Percentiles rank a stretch among this genome's conserved stretches.
Evolutionary conservation across 2,329 filamentous ascomycete genomes (phyloP).

Genomic region (Cryphonectria parasitica): DNA sequence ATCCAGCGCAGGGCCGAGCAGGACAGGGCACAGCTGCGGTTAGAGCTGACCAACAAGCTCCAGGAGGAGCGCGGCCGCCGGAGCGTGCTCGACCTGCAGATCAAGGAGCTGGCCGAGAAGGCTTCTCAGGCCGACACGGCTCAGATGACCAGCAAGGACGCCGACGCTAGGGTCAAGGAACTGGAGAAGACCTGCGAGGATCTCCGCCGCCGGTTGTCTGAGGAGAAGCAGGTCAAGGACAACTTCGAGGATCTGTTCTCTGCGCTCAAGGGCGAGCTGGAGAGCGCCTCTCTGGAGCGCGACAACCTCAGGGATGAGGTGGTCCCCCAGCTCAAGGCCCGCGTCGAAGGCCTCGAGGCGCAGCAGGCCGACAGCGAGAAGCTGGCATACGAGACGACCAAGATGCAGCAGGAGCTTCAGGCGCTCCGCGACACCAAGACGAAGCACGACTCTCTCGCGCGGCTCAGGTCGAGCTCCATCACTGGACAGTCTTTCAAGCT

Average conservation of each 20-base stretch:
- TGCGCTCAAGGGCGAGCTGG: constrained; percentile 80
- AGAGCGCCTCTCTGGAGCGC: constrained; percentile 81
- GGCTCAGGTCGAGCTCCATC: constrained; percentile 47
- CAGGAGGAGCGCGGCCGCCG: constrained; percentile 83
- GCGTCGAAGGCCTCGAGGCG: constrained; percentile 76
- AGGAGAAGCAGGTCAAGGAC: constrained; percentile 85
- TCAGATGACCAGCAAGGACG: constrained; percentile 60
- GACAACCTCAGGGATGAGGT: constrained; percentile 91
- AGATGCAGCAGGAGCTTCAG: constrained; percentile 85
- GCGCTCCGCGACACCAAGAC: constrained; percentile 59
- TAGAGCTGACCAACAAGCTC: constrained; percentile 83
- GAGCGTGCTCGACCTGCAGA: constrained; percentile 78
- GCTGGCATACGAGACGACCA: constrained; percentile 77
- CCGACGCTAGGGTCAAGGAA: constrained; percentile 69
- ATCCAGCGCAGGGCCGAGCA: constrained; percentile 85
- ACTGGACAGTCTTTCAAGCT: constrained; percentile 39
- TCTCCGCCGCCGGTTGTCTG: constrained; percentile 75
- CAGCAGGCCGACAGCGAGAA: constrained; percentile 74
- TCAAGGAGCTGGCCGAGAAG: constrained; percentile 79
- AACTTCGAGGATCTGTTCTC: constrained; percentile 92
- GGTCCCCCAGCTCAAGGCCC: constrained; percentile 75
- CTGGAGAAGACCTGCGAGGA: constrained; percentile 83
- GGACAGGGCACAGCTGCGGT: constrained; percentile 82
- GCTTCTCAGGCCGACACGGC: constrained; percentile 65
- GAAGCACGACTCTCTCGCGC: constrained; percentile 37